These are phyloP conservation scores for Arthrobotrys sphaeroides DNA, from an alignment of 2,329 filamentous ascomycete species.

Conservation along the genomic window DNA sequence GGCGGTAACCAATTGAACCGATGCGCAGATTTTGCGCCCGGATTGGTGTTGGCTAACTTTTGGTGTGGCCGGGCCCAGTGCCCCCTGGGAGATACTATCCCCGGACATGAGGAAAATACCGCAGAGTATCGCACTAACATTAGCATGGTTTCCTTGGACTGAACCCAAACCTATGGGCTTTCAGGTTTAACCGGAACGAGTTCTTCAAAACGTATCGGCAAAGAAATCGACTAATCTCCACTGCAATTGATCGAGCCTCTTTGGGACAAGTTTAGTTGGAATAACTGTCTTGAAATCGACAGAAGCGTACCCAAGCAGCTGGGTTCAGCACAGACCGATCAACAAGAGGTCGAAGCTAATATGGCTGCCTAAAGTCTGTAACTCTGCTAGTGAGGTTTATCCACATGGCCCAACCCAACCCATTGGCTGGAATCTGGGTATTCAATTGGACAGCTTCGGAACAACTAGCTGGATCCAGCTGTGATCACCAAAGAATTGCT, in stretches of 20 bases:
- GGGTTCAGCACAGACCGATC: slow-evolving; percentile 37
- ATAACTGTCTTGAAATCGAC: slow-evolving; percentile 28
- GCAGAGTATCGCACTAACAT: slow-evolving; percentile 19
- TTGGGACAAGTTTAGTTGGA: slow-evolving; percentile 29
- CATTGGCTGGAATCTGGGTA: slow-evolving; percentile 20
- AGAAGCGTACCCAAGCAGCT: slow-evolving; percentile 40
- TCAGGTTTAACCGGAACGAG: slow-evolving; percentile 38
- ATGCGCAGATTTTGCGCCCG: slow-evolving; percentile 18
- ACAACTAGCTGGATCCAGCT: slow-evolving; percentile 8
- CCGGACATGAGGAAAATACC: slow-evolving; percentile 32
- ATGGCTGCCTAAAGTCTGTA: slow-evolving; percentile 43
- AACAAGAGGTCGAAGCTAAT: slow-evolving; percentile 6
- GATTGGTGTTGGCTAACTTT: not conserved
- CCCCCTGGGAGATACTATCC: not conserved
- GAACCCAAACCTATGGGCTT: slow-evolving; percentile 37
- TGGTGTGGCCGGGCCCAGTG: slow-evolving; percentile 7
- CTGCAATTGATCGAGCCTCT: slow-evolving; percentile 36
- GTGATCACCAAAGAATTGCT: slow-evolving; percentile 25
- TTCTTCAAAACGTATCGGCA: not conserved
- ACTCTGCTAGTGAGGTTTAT: slow-evolving; percentile 14
- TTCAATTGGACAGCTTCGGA: slow-evolving; percentile 11
- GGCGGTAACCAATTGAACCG: slow-evolving; percentile 51
- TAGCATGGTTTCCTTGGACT: not conserved
- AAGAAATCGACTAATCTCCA: slow-evolving; percentile 37
- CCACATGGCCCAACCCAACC: slow-evolving; percentile 31